phyloP scores from a whole-genome alignment of 1,139 yeast genomes.

The Geotrichum histeridarum region DNA sequence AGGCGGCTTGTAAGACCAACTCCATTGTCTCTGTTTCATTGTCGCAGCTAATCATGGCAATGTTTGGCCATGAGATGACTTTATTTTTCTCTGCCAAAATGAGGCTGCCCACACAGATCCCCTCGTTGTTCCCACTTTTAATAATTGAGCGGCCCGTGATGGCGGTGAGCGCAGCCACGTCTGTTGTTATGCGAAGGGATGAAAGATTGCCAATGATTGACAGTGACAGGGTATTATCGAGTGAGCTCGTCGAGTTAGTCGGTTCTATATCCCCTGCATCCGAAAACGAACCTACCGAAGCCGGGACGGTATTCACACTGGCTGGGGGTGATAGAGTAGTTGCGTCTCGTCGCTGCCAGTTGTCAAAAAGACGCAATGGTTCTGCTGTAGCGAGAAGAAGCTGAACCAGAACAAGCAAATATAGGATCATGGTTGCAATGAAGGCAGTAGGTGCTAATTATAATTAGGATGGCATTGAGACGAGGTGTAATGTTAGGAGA shows the following conservation, averaged over 20 bases:
- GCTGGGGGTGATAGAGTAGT: not conserved
- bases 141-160: constrained; percentile 24
- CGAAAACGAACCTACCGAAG: constrained; percentile 4
- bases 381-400: not conserved
- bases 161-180: constrained; percentile 29
- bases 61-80: constrained; percentile 23
- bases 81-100: constrained; percentile 19
- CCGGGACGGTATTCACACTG: not conserved
- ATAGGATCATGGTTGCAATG: not conserved
- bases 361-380: not conserved
- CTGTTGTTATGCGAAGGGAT: constrained; percentile 22
- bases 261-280: not conserved
- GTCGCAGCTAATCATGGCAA: constrained; percentile 34
- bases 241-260: not conserved
- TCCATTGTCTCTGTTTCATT: constrained; percentile 26
- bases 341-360: not conserved
- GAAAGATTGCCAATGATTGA: constrained; percentile 4
- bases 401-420: not conserved
- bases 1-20: constrained; percentile 25
- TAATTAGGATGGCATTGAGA: too few relatives aligned
- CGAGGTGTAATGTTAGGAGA: too few relatives aligned
- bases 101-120: constrained; percentile 28
- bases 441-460: too few relatives aligned
- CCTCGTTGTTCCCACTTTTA: constrained; percentile 22
- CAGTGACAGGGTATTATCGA: constrained; percentile 1